Evolutionary conservation across 352 stramenopile genomes (phyloP).

Genomic region (Phytophthora boehmeriae): DNA sequence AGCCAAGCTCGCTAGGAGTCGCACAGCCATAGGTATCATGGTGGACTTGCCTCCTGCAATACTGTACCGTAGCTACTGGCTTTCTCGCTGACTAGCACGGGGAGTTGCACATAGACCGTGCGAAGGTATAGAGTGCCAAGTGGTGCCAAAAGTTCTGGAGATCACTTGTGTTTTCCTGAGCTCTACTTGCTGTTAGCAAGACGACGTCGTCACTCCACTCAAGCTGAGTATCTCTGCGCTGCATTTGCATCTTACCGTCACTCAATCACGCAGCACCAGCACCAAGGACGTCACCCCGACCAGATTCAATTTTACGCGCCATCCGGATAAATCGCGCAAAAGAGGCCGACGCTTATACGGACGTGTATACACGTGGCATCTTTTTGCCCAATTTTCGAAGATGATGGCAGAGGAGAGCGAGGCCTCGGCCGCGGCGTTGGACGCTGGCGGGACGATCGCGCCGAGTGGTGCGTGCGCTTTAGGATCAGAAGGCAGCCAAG

Average conservation of each 20-base stretch:
- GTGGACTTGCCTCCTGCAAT: too few relatives aligned
- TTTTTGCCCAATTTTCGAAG: constrained; percentile 7
- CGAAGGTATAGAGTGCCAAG: too few relatives aligned
- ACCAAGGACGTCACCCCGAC: too few relatives aligned
- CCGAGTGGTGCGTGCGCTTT: constrained; percentile 22
- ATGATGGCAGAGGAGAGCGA: constrained; percentile 39
- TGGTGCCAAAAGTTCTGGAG: background rate
- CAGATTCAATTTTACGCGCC: too few relatives aligned
- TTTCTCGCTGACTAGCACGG: constrained; percentile 20
- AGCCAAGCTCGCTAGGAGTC: constrained; percentile 12
- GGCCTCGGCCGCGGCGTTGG: constrained; percentile 11
- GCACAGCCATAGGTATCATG: constrained; percentile 16
- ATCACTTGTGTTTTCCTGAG: background rate
- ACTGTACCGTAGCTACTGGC: constrained; percentile 11
- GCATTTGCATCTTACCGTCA: background rate
- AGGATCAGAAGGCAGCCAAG: background rate
- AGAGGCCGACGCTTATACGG: too few relatives aligned
- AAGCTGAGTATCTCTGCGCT: constrained; percentile 3
- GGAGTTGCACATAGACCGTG: too few relatives aligned
- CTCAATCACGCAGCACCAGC: background rate
- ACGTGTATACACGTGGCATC: background rate
- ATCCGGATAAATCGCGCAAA: too few relatives aligned
- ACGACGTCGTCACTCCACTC: background rate
- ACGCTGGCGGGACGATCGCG: constrained; percentile 1
- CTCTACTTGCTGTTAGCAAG: background rate